Base-by-base conservation (phyloP, 345 rosid genomes). In the Arabis alpina region DNA sequence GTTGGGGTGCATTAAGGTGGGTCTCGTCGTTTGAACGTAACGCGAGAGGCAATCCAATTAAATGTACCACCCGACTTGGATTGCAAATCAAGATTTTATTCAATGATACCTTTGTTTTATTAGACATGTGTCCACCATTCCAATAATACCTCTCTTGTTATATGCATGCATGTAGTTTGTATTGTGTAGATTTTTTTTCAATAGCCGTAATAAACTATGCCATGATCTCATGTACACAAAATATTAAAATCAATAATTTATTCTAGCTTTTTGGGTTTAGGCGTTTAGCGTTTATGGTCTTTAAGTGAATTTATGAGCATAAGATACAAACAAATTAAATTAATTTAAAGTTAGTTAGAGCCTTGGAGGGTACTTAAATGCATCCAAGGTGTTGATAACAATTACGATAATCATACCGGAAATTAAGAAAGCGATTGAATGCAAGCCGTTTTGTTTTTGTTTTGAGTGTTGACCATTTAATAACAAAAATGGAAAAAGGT, bases 31-130 rank as follows among this genome's bases (percentile, higher is more conserved):
- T 53, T 28, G 61, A 41, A 66, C 63, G 42, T 67, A 54, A 67
- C 62, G 54, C 61, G 61, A 66, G 47, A n/a, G 59, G 70, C 39
- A 3, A 36, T 49, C 61, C 61, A 28, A 54, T 55, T 30, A 32
- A 67, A 55, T 54, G 54, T 23, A 39, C 15, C 72, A 44, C 47
- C 55, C 54, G 52, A 68, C 64, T 68, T 68, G 63, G 54, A 68
- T 68, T 68, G 72, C 64, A 55, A 44, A 55, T 55, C 54, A 55
- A 44, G 64, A 30, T 43, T 44, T 55, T 32, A 55, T 55, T 67
- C 24, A 54, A 44, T 67, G 54, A 43, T 40, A 12, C 55, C 55
- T 49, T 36, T 49, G 23, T 34, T 64, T 66, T 15, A 7, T 15
- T 42, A 27, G 42, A 54, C 71, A 66, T 50, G 51, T 66, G 28